Evolutionary conservation across 2,329 filamentous ascomycete genomes (phyloP).

Genomic region (Gnomoniopsis smithogilvyi): DNA sequence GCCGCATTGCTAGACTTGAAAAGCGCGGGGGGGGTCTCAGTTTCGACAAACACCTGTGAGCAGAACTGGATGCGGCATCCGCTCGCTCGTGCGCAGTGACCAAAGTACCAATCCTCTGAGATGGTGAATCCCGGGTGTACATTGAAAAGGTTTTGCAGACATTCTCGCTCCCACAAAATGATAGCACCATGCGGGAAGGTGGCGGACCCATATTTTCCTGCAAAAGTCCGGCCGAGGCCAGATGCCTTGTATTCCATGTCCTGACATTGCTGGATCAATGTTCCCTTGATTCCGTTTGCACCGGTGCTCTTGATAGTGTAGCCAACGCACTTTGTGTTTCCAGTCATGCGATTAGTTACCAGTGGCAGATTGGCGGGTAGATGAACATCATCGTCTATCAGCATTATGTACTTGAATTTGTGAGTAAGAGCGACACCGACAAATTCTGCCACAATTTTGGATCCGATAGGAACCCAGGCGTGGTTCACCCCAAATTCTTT

Average conservation of each 20-base stretch:
- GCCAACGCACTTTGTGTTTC: slow-evolving; percentile 40
- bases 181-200: slow-evolving; percentile 51
- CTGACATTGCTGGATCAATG: slow-evolving; percentile 42
- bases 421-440: slow-evolving; percentile 44
- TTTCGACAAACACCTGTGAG: slow-evolving; percentile 47
- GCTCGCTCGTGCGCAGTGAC: slow-evolving; percentile 39
- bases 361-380: slow-evolving; percentile 45
- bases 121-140: slow-evolving; percentile 47
- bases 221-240: slow-evolving; percentile 41
- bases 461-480: slow-evolving; percentile 45
- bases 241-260: slow-evolving; percentile 51
- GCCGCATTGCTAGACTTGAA: slow-evolving; percentile 36
- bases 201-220: slow-evolving; percentile 41
- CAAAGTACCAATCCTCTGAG: slow-evolving; percentile 51
- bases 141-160: slow-evolving; percentile 41
- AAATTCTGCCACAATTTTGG: slow-evolving; percentile 47
- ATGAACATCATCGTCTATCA: slow-evolving; percentile 48
- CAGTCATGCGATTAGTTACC: slow-evolving; percentile 39
- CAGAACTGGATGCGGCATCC: slow-evolving; percentile 47
- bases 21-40: slow-evolving; percentile 41
- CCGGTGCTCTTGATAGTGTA: slow-evolving; percentile 47
- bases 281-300: slow-evolving; percentile 30
- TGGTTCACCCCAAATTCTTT: slow-evolving; percentile 41
- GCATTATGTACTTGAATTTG: slow-evolving; percentile 40
- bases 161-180: slow-evolving; percentile 44